Evolutionary conservation across 2,329 filamentous ascomycete species (phyloP), one percentile per base, ranked within the genome.

Genomic region (Aspergillus sergii): DNA sequence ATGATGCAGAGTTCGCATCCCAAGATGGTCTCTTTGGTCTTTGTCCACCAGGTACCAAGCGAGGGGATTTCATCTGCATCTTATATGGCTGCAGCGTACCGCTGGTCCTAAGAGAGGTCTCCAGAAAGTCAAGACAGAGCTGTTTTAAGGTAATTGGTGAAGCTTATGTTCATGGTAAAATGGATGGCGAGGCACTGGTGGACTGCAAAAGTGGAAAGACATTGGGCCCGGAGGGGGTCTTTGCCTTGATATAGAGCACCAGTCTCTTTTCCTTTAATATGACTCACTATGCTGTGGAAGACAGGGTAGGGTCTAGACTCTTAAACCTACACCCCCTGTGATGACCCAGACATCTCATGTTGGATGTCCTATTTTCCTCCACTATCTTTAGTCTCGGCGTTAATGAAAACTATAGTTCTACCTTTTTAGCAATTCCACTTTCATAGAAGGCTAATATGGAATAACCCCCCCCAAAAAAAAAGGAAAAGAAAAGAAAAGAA

Each of bases 251-350:
- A 30, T 50, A 50, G 26, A 30, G 19, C 7, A 7, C 8, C 19
- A 1, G 0, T 3, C 8, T n/a, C 16, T 9, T n/a, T 10, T 7
- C 1, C 9, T 16, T n/a, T 10, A 19, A 7, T 3, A 9, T 41
- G 4, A 2, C 34, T 14, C 2, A 7, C 39, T 19, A 41, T 41
- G 7, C 7, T 4, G 39, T 10, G 7, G 16, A 41, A 2, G 14
- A 0, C 5, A 16, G 34, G 12, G 6, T 36, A 14, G 5, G 5
- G 5, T 36, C 14, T 36, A 36, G 1, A 16, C 5, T 36, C 1
- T 7, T 36, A 2, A 16, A 36, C 14, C 6, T 36, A 4, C 2
- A 5, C 5, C 34, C 14, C 12, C 11, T 34, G 32, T 12, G 32
- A 11, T 32, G 30, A 34, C 11, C 10, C 10, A 4, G 32, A 12